Base-by-base conservation (phyloP, 176 grass and related monocot genomes). In the Avena atlantica region DNA sequence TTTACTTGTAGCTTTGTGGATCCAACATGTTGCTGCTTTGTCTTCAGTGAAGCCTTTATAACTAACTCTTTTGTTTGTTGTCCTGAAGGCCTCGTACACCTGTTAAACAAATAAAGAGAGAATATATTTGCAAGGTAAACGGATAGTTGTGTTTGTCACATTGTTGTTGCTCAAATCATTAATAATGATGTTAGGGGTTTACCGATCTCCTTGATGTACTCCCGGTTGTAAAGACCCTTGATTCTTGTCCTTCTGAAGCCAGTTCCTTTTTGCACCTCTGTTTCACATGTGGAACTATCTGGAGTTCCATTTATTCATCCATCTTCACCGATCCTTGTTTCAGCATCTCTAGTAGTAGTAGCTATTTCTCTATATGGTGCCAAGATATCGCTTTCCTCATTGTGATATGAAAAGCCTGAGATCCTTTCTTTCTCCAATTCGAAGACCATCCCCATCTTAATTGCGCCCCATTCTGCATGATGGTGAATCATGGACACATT, bases 101-200 rank as follows among this genome's bases (percentile, higher is more conserved):
- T 79, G 88, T 90, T 80, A 90, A 87, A 88, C 90, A 95, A 86
- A 92, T 92, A 92, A 95, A 95, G 93, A 95, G 93, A 89, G 88
- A 95, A 59, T 95, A 95, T 87, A 65, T 92, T 83, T 95, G 90
- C 90, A 95, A 95, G 93, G 93, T 95, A 95, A 95, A 92, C 48
- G 58, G 79, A 82, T 90, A 72, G 72, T 58, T 71, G 66, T 55
- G 66, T 70, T 83, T 72, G 31, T 83, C 52, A 81, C 60, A 66
- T 81, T 50, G 60, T 80, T 79, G 56, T 45, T 81, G 42, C 16
- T 81, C 60, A 81, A 61, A 63, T 44, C 57, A 79, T 62, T 24
- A 45, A 50, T 64, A 45, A 65, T 80, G 62, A 27, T 86, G 45
- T 70, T 45, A 56, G 56, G 50, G 20, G 27, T 55, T 53, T 40